Conservation (phyloP, 2,329 filamentous ascomycete genomes). For the Fusarium nisikadoi region DNA sequence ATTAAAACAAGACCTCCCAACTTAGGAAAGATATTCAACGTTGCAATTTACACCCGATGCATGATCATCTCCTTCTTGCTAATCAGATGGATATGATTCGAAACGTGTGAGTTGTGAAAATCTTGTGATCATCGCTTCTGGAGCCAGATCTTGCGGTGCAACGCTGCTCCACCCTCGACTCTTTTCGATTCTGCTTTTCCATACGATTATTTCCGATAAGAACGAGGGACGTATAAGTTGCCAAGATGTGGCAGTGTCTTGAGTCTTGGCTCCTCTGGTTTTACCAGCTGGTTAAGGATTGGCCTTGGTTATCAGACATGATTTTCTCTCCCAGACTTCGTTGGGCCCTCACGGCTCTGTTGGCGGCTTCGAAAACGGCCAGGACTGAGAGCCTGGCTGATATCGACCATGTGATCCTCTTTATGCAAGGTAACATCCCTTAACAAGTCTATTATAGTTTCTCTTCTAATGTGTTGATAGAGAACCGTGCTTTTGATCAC, state of each 20-base stretch:
- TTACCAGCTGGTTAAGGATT: background rate
- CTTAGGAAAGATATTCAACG: constrained; percentile 11
- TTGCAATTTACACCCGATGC: background rate
- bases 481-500: constrained; percentile 20
- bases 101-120: constrained; percentile 6
- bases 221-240: background rate
- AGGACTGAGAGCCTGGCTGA: background rate
- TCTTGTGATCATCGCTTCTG: background rate
- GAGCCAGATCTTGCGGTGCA: background rate
- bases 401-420: constrained; percentile 14
- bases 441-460: fast-evolving
- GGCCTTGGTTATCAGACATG: constrained; percentile 8
- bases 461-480: background rate
- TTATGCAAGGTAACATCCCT: background rate
- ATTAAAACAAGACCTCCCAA: background rate
- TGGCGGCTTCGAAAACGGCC: background rate
- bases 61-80: background rate
- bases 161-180: background rate
- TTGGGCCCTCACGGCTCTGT: background rate
- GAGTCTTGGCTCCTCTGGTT: background rate
- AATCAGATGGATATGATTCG: constrained; percentile 2
- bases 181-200: background rate
- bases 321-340: background rate
- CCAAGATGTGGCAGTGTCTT: constrained; percentile 2
- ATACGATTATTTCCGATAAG: background rate